Percentiles rank a stretch among this genome's conserved stretches.
Evolutionary conservation across 768 basidiomycete species (phyloP).

Genomic region (Pleurotus tuber-regium): DNA sequence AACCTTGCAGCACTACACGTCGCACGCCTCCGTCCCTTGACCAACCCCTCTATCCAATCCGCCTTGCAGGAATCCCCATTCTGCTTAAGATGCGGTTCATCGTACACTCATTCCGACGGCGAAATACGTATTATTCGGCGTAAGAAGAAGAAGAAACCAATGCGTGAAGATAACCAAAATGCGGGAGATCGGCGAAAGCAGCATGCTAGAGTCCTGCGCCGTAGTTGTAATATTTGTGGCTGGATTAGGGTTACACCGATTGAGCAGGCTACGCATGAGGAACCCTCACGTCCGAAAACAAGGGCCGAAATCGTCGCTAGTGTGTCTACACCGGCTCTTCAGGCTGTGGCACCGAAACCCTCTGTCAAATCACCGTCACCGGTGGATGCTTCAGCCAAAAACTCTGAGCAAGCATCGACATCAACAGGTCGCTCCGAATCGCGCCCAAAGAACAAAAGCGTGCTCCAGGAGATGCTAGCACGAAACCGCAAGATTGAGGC

Average conservation of each 20-base stretch:
- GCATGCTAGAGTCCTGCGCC: conserved; percentile 19
- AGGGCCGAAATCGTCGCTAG: too few relatives aligned
- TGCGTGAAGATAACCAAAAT: conserved; percentile 17
- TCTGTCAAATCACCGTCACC: conserved; percentile 12
- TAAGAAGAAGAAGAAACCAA: conserved; percentile 9
- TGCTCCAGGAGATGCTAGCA: conserved; percentile 61
- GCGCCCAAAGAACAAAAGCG: conserved; percentile 52
- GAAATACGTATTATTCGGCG: conserved; percentile 32
- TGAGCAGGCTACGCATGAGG: conserved; percentile 10
- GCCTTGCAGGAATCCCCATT: conserved; percentile 20
- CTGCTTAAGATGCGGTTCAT: conserved; percentile 56
- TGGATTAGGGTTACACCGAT: conserved; percentile 18
- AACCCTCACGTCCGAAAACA: neutral
- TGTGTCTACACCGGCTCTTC: neutral
- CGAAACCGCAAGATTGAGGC: conserved; percentile 55
- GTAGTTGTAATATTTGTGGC: conserved; percentile 31
- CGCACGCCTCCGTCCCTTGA: conserved; percentile 31
- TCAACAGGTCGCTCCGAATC: conserved; percentile 23
- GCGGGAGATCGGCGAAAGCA: neutral
- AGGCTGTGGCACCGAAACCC: conserved; percentile 6
- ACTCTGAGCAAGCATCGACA: conserved; percentile 1
- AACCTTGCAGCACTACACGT: conserved; percentile 63
- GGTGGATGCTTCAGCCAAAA: conserved; percentile 12
- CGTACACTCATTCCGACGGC: conserved; percentile 39
- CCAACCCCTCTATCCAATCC: conserved; percentile 16